Evolutionary conservation across 805 yeast genomes (phyloP), one percentile per base, ranked within the genome.

Genomic region (Yarrowia deformans): DNA sequence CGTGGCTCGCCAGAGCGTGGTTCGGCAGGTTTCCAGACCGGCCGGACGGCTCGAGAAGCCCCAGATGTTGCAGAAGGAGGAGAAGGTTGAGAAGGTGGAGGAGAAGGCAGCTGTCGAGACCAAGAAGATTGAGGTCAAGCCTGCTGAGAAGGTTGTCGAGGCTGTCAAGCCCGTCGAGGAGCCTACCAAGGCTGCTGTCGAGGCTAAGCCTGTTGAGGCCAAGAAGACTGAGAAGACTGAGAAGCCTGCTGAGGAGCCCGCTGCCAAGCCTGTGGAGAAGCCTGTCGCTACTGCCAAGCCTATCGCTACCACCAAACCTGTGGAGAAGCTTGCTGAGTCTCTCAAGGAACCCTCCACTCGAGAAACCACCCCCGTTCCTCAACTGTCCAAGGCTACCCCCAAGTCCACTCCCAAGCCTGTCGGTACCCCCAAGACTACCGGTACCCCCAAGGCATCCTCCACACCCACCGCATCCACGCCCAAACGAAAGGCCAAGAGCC

Each of bases 31-130:
- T 9, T 12, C n/a, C 16, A n/a, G 66, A 8, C 66, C 66, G 2
- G 42, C 66, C n/a, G 66, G 52, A 8, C 29, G 66, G 7, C 52
- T 60, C 12, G 52, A 60, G 52, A 60, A 60, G 42, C 66, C 66
- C 6, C 23, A 34, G 39, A 19, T 43, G 34, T 14, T 60, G 34
- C 4, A n/a, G 19, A 8, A 29, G 37, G 16, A 18, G 29, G 50
- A 4, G 29, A 4, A 2, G 2, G 29, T 23, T 4, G 4, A 23
- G 29, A 4, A 23, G 29, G 29, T 23, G 2, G 29, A 10, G 35
- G 23, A 39, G 8, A 45, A 46, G 48, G 55, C 32, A 10, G 29
- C 45, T n/a, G 39, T 55, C 6, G 42, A n/a, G 32, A 32, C 32
- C n/a, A n/a, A n/a, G n/a, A n/a, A n/a, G n/a, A n/a, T n/a, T n/a